phyloP scores from a whole-genome alignment of 1,284 basidiomycete species.

The Irpex sp. region DNA sequence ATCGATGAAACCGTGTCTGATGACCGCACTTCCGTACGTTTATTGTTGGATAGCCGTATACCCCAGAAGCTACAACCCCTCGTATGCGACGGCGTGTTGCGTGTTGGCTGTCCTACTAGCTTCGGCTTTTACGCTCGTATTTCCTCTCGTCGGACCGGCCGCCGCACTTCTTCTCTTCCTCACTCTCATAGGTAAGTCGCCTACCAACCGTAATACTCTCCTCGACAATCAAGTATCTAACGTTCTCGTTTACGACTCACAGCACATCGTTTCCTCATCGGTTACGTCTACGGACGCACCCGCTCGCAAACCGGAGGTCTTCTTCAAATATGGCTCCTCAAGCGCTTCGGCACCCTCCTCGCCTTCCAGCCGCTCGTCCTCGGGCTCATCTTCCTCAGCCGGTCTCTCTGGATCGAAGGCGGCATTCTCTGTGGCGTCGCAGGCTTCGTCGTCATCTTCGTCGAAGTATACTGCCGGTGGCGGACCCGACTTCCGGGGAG shows the following conservation, averaged over 20 bases:
- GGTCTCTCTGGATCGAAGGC: conserved; percentile 68
- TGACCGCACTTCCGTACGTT: not conserved
- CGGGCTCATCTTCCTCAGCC: conserved; percentile 66
- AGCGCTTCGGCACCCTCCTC: conserved; percentile 61
- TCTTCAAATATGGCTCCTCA: conserved; percentile 71
- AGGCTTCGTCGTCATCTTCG: conserved; percentile 46
- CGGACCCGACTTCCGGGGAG: conserved; percentile 47
- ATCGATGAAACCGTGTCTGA: not conserved
- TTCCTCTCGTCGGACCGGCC: conserved; percentile 73
- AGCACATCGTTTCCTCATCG: conserved; percentile 74
- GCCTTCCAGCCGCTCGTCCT: conserved; percentile 71
- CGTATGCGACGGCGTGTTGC: conserved; percentile 61
- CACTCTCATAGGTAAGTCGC: conserved; percentile 58
- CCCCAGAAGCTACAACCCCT: conserved; percentile 67
- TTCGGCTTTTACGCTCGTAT: conserved; percentile 67
- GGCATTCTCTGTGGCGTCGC: conserved; percentile 57
- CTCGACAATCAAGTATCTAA: not conserved
- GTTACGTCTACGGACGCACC: conserved; percentile 70
- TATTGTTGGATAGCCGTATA: conserved; percentile 50
- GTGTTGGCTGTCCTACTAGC: conserved; percentile 70
- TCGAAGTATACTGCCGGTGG: conserved; percentile 52
- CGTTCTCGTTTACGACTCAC: not conserved
- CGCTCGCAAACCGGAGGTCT: conserved; percentile 70
- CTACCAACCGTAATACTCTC: too few species aligned
- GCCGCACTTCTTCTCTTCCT: conserved; percentile 64